Conservation (phyloP, 345 rosid species). For the Eucalyptus marginata region DNA sequence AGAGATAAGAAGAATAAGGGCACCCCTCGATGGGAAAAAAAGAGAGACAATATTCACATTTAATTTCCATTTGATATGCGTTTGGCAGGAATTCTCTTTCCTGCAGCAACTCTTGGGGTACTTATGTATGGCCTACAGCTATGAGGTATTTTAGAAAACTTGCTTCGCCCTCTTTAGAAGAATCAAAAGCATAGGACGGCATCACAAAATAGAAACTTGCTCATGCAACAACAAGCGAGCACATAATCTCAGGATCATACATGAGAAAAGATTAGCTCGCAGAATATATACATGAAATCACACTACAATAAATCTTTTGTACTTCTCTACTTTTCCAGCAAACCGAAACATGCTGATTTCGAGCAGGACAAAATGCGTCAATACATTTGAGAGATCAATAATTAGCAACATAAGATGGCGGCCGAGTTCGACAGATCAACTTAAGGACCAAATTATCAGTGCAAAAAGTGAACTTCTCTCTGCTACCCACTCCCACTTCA, state of each 20-base stretch:
- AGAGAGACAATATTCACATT: background rate
- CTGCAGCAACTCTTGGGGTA: background rate
- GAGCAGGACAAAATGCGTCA: background rate
- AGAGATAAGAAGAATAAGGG: background rate
- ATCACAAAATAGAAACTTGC: background rate
- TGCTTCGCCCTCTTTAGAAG: background rate
- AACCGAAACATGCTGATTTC: background rate
- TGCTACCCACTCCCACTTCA: background rate
- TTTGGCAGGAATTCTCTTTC: background rate
- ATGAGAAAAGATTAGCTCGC: background rate
- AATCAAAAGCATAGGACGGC: background rate
- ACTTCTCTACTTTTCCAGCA: background rate
- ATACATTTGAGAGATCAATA: background rate
- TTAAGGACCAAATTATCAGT: background rate
- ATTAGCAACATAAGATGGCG: background rate
- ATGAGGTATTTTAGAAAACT: background rate
- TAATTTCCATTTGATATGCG: background rate
- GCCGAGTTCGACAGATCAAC: background rate
- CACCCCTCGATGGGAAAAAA: background rate
- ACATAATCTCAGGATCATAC: background rate
- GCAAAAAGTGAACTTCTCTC: background rate
- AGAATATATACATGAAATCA: background rate
- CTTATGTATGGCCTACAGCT: background rate
- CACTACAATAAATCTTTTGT: background rate
- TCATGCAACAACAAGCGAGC: background rate